A percentile compares a stretch with the other conserved stretches of the same genome.
Conservation (phyloP, 2,329 filamentous ascomycete species). For the Epichloe sylvatica region DNA sequence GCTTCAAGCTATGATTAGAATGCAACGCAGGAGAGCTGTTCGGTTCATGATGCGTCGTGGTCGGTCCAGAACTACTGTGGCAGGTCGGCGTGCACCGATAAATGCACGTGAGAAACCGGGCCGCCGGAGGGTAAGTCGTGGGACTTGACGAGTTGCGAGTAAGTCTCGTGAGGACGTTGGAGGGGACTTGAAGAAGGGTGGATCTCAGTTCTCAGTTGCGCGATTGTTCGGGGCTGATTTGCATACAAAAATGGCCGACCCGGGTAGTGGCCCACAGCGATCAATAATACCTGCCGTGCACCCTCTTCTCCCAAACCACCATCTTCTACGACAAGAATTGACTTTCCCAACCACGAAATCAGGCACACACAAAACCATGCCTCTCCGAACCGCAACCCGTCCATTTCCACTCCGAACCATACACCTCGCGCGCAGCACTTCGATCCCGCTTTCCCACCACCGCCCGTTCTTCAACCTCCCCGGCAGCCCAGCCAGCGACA, state of each 20-base stretch:
- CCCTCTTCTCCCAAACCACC: not conserved
- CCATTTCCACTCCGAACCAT: not conserved
- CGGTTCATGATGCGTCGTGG: constrained; percentile 12
- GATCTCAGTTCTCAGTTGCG: not conserved
- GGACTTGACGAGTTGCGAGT: not conserved
- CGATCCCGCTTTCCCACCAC: constrained; percentile 4
- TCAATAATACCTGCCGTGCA: too few relatives aligned
- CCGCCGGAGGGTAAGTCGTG: not conserved
- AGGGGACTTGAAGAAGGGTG: not conserved
- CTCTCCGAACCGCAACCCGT: not conserved
- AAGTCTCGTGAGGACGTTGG: not conserved
- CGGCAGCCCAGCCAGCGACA: constrained; percentile 14
- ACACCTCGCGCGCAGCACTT: not conserved
- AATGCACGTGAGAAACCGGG: not conserved
- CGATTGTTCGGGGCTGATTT: not conserved
- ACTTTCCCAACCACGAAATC: not conserved
- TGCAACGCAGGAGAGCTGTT: constrained; percentile 7
- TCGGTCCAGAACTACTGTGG: not conserved
- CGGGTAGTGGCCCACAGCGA: too few relatives aligned
- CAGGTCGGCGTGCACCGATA: not conserved
- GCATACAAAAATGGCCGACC: too few relatives aligned
- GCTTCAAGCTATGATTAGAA: constrained; percentile 8
- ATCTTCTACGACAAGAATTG: not conserved
- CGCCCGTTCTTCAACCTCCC: constrained; percentile 9
- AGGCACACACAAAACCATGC: not conserved